Percentiles rank a stretch among this genome's conserved stretches.
Evolutionary conservation across 2,329 filamentous ascomycete species (phyloP).

Genomic region (Calonectria naviculata): DNA sequence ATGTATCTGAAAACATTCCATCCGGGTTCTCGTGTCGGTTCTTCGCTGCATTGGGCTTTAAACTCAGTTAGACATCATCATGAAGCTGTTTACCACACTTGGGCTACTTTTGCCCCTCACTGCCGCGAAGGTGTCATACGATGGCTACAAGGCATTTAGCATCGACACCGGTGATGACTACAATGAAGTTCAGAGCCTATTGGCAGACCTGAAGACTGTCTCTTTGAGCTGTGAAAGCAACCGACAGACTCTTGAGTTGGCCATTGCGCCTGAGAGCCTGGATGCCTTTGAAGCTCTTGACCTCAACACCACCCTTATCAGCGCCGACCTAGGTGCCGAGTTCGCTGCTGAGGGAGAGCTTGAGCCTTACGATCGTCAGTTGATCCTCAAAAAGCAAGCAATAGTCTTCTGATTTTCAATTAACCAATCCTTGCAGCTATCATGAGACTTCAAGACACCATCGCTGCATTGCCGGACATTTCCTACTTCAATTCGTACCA

Average conservation of each 20-base stretch:
- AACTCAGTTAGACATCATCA: not conserved
- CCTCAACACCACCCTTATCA: not conserved
- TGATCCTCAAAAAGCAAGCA: too few species aligned
- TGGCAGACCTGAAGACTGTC: not conserved
- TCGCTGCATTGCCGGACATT: not conserved
- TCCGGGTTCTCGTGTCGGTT: too few species aligned
- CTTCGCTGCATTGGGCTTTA: not conserved
- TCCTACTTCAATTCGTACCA: not conserved
- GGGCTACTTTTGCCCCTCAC: not conserved
- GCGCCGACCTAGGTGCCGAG: not conserved
- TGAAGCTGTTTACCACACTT: not conserved
- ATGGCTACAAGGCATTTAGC: not conserved
- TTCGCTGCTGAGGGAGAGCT: not conserved
- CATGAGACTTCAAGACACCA: not conserved
- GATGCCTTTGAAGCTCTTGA: not conserved
- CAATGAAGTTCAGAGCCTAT: not conserved
- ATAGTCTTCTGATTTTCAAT: fast-evolving
- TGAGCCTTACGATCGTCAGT: not conserved
- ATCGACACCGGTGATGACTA: not conserved
- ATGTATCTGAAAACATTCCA: not conserved
- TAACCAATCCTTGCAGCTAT: not conserved
- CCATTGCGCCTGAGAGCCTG: not conserved
- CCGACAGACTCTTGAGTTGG: not conserved
- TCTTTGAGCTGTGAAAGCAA: not conserved
- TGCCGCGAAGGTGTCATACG: not conserved